Conservation (phyloP, 768 basidiomycete species). For the Trametes gibbosa region DNA sequence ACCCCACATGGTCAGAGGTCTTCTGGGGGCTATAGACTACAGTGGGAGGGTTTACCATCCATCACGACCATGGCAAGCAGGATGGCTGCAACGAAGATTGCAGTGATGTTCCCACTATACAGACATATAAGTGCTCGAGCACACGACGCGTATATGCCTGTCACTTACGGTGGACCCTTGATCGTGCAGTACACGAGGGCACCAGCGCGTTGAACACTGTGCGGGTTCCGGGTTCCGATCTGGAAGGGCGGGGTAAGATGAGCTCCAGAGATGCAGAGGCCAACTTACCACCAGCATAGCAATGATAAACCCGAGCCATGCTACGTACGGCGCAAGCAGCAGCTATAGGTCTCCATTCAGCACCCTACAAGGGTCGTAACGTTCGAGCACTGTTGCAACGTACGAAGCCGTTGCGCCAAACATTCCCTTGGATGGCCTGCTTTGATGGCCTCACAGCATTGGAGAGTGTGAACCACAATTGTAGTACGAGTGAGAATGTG, state of each 20-base stretch:
- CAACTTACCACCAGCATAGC: slow-evolving; percentile 13
- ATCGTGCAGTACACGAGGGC: slow-evolving; percentile 17
- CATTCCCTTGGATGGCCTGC: neutral
- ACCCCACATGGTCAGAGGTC: neutral
- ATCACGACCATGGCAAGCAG: slow-evolving; percentile 12
- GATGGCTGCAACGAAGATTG: slow-evolving; percentile 8
- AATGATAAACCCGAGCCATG: slow-evolving; percentile 13
- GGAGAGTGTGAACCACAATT: slow-evolving; percentile 13
- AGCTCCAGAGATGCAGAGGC: too few species aligned
- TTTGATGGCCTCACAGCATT: slow-evolving; percentile 9
- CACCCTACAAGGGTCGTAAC: neutral
- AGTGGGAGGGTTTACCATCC: neutral
- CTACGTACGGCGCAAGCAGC: slow-evolving; percentile 9
- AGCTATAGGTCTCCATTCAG: neutral
- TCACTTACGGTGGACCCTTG: slow-evolving; percentile 8
- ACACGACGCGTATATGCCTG: neutral
- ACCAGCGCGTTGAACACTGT: slow-evolving; percentile 3
- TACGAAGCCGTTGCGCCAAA: slow-evolving; percentile 5
- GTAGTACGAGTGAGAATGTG: slow-evolving; percentile 18
- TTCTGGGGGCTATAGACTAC: neutral
- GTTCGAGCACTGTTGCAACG: neutral
- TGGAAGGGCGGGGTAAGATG: neutral
- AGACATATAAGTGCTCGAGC: neutral
- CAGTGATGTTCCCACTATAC: slow-evolving; percentile 7
- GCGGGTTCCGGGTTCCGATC: slow-evolving; percentile 9